These are phyloP conservation scores for Xylaria curta DNA, from an alignment of 495 filamentous ascomycete species.

Conservation along the genomic window DNA sequence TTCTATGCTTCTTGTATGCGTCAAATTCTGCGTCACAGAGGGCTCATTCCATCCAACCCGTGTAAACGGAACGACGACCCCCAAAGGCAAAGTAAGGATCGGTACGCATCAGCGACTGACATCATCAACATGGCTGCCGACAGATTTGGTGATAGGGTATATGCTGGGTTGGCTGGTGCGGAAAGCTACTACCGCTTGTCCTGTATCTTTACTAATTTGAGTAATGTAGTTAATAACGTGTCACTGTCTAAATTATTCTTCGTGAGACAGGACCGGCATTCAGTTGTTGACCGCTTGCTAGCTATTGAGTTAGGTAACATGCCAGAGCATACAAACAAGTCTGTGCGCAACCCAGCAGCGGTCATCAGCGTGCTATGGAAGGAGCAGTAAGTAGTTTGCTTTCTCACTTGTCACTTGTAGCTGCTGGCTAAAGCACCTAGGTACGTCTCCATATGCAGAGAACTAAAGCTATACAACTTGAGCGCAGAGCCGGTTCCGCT, in stretches of 20 bases:
- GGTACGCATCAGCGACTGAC: neutral
- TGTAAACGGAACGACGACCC: neutral
- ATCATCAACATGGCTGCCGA: conserved; percentile 5
- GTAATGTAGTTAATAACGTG: neutral
- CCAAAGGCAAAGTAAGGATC: neutral
- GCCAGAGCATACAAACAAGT: neutral
- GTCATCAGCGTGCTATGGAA: conserved; percentile 10
- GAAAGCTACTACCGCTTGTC: neutral
- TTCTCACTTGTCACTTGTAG: no score
- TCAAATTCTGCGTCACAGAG: neutral
- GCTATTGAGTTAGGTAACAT: neutral
- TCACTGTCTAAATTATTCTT: neutral
- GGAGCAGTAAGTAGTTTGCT: neutral
- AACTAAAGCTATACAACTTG: neutral
- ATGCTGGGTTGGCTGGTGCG: conserved; percentile 5
- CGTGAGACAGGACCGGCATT: neutral
- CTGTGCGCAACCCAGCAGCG: neutral
- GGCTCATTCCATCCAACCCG: neutral
- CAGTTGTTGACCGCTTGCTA: neutral
- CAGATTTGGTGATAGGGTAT: neutral
- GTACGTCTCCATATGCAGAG: neutral
- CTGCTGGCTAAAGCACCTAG: neutral
- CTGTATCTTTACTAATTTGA: neutral
- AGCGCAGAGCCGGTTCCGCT: neutral
- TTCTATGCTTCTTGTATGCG: conserved; percentile 17